phyloP scores from a whole-genome alignment of 768 basidiomycete genomes.

The Amanita subjunquillea region DNA sequence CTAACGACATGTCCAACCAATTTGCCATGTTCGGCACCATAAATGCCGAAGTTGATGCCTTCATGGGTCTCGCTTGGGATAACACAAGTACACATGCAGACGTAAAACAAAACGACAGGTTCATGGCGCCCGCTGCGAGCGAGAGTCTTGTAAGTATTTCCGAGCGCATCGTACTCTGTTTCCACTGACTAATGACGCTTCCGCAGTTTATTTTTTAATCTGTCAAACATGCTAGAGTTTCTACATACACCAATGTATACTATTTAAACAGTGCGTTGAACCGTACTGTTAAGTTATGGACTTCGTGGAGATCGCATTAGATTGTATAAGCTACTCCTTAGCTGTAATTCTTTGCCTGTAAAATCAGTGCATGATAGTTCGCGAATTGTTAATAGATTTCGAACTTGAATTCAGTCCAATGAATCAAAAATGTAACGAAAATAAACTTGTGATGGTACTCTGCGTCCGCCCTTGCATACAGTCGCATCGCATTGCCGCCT shows the following conservation, averaged over 20 bases:
- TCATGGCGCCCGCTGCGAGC: conserved; percentile 20
- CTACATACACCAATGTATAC: neutral
- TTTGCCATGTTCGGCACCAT: conserved; percentile 20
- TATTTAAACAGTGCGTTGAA: conserved; percentile 1
- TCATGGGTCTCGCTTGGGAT: conserved; percentile 22
- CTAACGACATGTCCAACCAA: conserved; percentile 20
- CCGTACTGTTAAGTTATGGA: conserved; percentile 5
- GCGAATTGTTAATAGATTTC: neutral
- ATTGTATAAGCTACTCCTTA: neutral
- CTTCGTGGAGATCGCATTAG: neutral
- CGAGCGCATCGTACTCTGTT: neutral
- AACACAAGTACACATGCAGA: conserved; percentile 13
- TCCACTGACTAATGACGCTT: conserved; percentile 1
- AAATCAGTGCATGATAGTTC: neutral
- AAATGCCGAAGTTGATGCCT: conserved; percentile 17
- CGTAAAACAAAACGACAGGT: conserved; percentile 18
- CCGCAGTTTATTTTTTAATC: conserved; percentile 11
- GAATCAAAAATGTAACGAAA: neutral
- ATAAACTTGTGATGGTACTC: neutral
- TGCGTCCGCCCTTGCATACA: neutral
- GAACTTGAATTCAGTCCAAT: neutral
- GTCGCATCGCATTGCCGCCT: neutral
- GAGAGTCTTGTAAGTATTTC: conserved; percentile 18
- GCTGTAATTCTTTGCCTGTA: neutral
- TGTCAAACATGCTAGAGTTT: neutral